Evolutionary conservation across 2,329 filamentous ascomycete species (phyloP).

Genomic region (Xylaria polymorpha): DNA sequence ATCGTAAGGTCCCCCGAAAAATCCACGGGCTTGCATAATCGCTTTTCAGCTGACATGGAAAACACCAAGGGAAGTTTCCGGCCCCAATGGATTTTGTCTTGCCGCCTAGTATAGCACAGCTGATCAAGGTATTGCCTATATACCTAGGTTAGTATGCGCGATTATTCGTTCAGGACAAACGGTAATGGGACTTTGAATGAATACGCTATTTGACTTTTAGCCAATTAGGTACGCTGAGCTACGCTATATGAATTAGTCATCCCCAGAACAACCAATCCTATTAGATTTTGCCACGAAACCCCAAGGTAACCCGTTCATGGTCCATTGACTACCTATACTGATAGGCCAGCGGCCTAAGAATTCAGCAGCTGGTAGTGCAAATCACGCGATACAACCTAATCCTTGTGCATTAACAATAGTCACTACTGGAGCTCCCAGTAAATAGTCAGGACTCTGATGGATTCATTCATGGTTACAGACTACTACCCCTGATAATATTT

Average conservation of each 20-base stretch:
- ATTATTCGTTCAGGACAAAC: neutral
- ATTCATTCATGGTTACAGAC: neutral
- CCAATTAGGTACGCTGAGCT: neutral
- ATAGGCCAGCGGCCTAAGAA: neutral
- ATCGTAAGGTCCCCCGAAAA: neutral
- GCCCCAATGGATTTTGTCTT: conserved; percentile 1
- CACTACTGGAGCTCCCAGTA: too few species aligned
- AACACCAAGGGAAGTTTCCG: neutral
- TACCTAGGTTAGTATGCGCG: neutral
- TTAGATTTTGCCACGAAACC: neutral
- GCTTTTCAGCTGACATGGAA: conserved; percentile 16
- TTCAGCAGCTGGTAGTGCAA: neutral
- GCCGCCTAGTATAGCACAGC: conserved; percentile 16
- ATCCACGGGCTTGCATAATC: conserved; percentile 2
- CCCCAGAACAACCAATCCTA: neutral
- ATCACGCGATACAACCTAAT: neutral
- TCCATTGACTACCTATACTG: neutral
- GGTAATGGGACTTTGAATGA: neutral
- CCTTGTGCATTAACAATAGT: neutral
- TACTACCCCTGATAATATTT: neutral
- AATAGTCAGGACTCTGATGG: neutral
- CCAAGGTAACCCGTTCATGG: neutral
- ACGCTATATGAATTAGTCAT: neutral
- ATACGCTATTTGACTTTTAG: neutral
- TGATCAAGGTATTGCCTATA: neutral